phyloP scores from a whole-genome alignment of 2,329 filamentous ascomycete species.

The Dactylonectria estremocensis region DNA sequence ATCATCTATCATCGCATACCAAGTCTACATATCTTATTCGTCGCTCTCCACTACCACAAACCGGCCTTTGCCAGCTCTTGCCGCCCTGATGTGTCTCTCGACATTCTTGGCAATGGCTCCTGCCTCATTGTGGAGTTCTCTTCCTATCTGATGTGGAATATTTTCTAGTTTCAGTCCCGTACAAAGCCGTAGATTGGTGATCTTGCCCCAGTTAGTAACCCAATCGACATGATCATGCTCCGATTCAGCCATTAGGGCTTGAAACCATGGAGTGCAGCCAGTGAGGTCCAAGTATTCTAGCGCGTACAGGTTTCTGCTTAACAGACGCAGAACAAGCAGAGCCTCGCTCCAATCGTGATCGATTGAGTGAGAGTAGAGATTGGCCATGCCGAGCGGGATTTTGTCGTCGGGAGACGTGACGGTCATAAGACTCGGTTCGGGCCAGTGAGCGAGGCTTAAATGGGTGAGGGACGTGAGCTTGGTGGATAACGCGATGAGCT shows the following conservation, averaged over 20 bases:
- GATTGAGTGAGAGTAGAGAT: constrained; percentile 70
- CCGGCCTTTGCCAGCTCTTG: constrained; percentile 64
- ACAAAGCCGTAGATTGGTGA: constrained; percentile 61
- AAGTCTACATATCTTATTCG: constrained; percentile 37
- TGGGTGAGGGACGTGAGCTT: constrained; percentile 71
- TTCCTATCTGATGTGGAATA: constrained; percentile 53
- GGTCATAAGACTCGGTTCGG: constrained; percentile 71
- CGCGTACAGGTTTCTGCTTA: constrained; percentile 69
- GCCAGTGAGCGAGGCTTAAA: constrained; percentile 75
- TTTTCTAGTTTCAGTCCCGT: constrained; percentile 60
- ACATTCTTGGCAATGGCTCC: constrained; percentile 58
- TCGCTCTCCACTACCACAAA: constrained; percentile 66
- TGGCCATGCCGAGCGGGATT: constrained; percentile 69
- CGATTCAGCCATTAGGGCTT: constrained; percentile 60
- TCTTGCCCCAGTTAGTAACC: constrained; percentile 68
- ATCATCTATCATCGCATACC: neutral
- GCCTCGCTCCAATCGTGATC: constrained; percentile 74
- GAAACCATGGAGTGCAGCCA: constrained; percentile 71
- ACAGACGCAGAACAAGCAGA: constrained; percentile 67
- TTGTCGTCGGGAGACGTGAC: constrained; percentile 62
- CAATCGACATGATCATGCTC: constrained; percentile 68
- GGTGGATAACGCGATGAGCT: constrained; percentile 68
- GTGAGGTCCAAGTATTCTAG: constrained; percentile 75
- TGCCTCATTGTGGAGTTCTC: constrained; percentile 53
- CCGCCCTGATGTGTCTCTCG: constrained; percentile 63